Base-by-base conservation (phyloP, 1,284 basidiomycete genomes). In the Leccinum holopus region DNA sequence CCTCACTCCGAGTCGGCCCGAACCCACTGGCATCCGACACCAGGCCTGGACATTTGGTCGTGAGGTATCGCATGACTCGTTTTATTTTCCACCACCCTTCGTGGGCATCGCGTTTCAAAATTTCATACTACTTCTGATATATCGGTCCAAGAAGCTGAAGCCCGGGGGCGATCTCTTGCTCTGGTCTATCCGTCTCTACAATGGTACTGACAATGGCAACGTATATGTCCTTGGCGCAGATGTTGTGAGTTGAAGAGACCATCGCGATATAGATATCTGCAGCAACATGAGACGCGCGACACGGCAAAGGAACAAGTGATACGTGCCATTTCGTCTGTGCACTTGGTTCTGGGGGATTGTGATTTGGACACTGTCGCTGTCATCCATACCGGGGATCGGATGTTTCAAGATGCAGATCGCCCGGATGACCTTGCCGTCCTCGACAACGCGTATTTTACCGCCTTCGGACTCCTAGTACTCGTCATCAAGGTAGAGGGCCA, bases 261-360 rank as follows among this genome's bases (percentile, higher is more conserved):
- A 93, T 92, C 8, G 97, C 96, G 72, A 99, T 92, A 82, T 99
- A 99, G 76, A 99, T 99, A 80, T 99, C 96, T 98, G 68, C 2
- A 56, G 18, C 39, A 61, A 70, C 53, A 14, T 57, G 59, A 62
- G 53, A 55, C 6, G 57, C 55, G 11, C 12, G 57, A 64, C 14
- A 12, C 47, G 63, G 53, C 62, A 55, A 62, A 14, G 62, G 39
- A 58, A 61, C 21, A 35, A 60, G 28, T 63, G 30, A 47, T n/a
- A 76, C 87, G 71, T 71, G 93, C 95, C 97, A 75, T 99, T 95
- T 80, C 92, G 90, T 69, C 97, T 83, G 68, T 86, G 85, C 67
- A 99, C 95, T 80, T 99, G 97, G 78, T 98, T 98, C 81, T 99
- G 97, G 35, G 97, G 97, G 69, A 99, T 97, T 78, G 99, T 95